These are phyloP conservation scores for Triticum urartu DNA, from an alignment of 176 grass and related monocot species.

Conservation along the genomic window DNA sequence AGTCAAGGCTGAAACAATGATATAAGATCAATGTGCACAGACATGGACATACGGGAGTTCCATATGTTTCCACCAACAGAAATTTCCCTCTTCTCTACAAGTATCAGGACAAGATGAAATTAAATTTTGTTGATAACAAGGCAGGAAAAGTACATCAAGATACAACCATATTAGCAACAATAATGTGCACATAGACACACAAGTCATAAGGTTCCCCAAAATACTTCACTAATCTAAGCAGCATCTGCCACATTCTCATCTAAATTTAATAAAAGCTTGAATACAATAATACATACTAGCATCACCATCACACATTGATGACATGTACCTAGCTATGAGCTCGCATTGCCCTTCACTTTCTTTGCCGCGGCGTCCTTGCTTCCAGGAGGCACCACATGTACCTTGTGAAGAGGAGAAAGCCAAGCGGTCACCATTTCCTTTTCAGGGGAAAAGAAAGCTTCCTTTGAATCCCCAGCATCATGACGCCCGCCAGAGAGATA, in stretches of 20 bases:
- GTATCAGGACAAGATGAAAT: not conserved
- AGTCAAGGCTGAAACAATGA: not conserved
- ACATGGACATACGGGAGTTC: not conserved
- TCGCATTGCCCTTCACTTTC: constrained; percentile 36
- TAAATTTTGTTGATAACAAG: constrained; percentile 8
- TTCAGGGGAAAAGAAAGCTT: not conserved
- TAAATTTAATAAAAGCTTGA: constrained; percentile 7
- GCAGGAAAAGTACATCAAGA: not conserved
- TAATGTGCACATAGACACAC: not conserved
- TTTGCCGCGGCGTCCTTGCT: constrained; percentile 32
- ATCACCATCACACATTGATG: not conserved
- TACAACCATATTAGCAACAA: not conserved
- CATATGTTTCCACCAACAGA: constrained; percentile 10
- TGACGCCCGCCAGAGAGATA: not conserved
- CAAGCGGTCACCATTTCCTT: not conserved
- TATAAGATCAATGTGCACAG: not conserved
- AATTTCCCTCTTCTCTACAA: not conserved
- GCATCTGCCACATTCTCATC: not conserved
- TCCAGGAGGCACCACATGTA: constrained; percentile 68
- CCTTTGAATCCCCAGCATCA: not conserved
- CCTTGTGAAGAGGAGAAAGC: not conserved
- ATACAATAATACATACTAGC: not conserved
- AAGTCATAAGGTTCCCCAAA: not conserved
- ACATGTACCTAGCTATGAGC: constrained; percentile 34
- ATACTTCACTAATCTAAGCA: not conserved